Base-by-base conservation (phyloP, 495 filamentous ascomycete genomes). In the Penicillium verhagenii region DNA sequence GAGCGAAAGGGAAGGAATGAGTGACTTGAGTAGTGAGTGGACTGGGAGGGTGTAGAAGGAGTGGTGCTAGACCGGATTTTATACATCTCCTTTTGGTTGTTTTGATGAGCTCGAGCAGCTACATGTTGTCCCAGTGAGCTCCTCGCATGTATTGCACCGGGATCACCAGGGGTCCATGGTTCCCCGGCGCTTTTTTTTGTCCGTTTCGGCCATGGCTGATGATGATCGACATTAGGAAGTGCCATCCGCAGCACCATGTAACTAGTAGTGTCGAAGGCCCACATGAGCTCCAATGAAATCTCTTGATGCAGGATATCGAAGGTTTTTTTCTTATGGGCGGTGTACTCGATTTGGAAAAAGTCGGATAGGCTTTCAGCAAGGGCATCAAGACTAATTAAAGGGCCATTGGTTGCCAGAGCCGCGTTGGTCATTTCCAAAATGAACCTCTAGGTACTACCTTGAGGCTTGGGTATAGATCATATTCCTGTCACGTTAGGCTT, bases 1-100 rank as follows among this genome's bases (percentile, higher is more conserved):
- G 57, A 71, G 57, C 47, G 66, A 66, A 57, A 61, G 55, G 49
- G 46, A 58, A 29, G 19, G 61, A 69, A 58, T 51, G 63, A 60
- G 39, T 59, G 58, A 53, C 61, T 64, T 54, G 61, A 43, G 16
- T 51, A 25, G 47, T 21, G 24, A n/a, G 14, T 13, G 25, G 20
- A n/a, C 1, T 14, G 14, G 19, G 23, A 25, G 1, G n/a, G n/a
- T n/a, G n/a, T n/a, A 49, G 13, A 25, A 11, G 23, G 8, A 24
- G 7, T 3, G 18, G 37, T 10, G 11, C 31, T 9, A 26, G 19
- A 50, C 40, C 38, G 47, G 21, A n/a, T 64, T 70, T 65, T 64
- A 70, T 68, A 72, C 47, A 52, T 7, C 31, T 45, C 24, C 50
- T 53, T 14, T 38, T 35, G 4, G 21, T 58, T 56, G 51, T 52